Conservation (phyloP, 1,284 basidiomycete genomes). For the Ganoderma boninense region DNA sequence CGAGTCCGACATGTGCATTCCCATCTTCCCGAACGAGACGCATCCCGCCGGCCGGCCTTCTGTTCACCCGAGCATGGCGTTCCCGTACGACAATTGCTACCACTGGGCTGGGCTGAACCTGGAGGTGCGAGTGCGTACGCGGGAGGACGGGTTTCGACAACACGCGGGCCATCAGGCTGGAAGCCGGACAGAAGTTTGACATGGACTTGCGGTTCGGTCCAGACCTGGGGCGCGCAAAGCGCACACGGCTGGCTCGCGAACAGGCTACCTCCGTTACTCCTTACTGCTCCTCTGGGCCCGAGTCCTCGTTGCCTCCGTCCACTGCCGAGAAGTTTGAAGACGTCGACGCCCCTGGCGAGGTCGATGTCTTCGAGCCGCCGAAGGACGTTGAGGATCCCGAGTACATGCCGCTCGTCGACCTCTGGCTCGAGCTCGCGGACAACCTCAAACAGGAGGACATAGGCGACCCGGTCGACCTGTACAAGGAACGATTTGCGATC, state of each 20-base stretch:
- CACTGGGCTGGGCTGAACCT: conserved; percentile 9
- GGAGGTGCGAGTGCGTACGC: not conserved
- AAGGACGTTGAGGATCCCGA: not conserved
- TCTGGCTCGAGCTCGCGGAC: conserved; percentile 10
- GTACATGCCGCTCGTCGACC: conserved; percentile 6
- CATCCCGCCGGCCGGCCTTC: conserved; percentile 9
- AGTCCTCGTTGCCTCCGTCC: not conserved
- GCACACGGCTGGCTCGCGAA: not conserved
- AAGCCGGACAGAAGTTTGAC: not conserved
- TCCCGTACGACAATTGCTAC: conserved; percentile 22
- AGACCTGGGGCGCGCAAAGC: not conserved
- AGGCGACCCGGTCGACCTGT: not conserved
- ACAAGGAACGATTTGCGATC: not conserved
- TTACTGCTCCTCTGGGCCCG: not conserved
- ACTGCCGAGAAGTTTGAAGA: not conserved
- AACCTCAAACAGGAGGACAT: conserved; percentile 7
- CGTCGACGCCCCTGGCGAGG: not conserved
- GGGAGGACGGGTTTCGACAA: not conserved
- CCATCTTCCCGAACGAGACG: conserved; percentile 12
- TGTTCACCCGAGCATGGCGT: not conserved
- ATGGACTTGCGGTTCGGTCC: not conserved
- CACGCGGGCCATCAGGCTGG: not conserved
- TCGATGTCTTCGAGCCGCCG: not conserved
- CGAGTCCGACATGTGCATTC: conserved; percentile 14
- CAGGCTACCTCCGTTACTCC: not conserved